These are phyloP conservation scores for Populus hybrid DNA, from an alignment of 441 rosid genomes.

Conservation along the genomic window DNA sequence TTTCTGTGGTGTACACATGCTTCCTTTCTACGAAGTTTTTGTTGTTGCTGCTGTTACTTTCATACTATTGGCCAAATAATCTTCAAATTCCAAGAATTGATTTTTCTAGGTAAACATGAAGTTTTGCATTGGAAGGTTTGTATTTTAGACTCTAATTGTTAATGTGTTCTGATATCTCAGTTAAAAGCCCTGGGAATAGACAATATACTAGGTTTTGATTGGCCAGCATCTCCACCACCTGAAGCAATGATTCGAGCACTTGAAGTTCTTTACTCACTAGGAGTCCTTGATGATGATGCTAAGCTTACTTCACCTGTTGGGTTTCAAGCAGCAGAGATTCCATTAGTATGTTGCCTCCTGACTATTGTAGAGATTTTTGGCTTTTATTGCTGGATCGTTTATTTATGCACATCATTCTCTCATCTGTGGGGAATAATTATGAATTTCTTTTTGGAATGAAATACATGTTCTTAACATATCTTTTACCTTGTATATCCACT, in stretches of 20 bases:
- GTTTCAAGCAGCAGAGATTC: conserved; percentile 97
- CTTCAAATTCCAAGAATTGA: conserved; percentile 40
- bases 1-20: background rate
- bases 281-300: conserved; percentile 92
- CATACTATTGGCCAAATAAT: background rate
- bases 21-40: background rate
- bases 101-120: background rate
- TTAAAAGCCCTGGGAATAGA: conserved; percentile 94
- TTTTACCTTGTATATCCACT: background rate
- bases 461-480: background rate
- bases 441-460: background rate
- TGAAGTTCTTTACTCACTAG: conserved; percentile 90
- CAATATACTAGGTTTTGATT: conserved; percentile 89
- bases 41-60: too few relatives aligned
- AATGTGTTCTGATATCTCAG: conserved; percentile 37
- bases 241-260: conserved; percentile 92
- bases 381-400: background rate
- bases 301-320: conserved; percentile 97
- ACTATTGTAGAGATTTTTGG: background rate
- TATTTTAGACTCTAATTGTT: conserved; percentile 9
- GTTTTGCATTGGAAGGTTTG: background rate
- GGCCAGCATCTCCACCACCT: conserved; percentile 96
- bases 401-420: background rate
- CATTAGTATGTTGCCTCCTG: conserved; percentile 49
- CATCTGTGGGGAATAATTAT: background rate